Conservation (phyloP, 164 flowering plant genomes). For the Platanus orientalis region DNA sequence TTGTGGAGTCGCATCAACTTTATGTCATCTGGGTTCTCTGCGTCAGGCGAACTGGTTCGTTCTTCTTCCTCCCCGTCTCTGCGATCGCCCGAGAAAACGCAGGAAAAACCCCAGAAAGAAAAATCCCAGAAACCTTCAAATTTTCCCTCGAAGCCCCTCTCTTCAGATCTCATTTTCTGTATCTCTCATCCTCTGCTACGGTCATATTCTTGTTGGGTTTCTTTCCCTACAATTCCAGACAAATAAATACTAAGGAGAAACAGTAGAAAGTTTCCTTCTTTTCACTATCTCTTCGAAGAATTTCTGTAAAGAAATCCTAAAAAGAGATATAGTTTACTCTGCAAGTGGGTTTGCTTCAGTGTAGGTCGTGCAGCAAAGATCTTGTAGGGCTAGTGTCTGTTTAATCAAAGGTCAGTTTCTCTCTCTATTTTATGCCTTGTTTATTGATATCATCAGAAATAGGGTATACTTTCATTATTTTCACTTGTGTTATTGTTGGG, state of each 20-base stretch:
- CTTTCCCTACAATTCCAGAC: not conserved
- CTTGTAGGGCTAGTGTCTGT: not conserved
- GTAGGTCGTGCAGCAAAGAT: not conserved
- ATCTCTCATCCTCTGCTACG: not conserved
- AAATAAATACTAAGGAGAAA: not conserved
- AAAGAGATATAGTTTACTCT: not conserved
- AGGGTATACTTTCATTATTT: not conserved
- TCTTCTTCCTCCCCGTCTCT: constrained; percentile 9
- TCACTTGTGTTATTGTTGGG: not conserved
- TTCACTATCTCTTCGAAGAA: not conserved
- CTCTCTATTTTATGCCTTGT: not conserved
- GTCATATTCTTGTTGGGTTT: no score
- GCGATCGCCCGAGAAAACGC: not conserved
- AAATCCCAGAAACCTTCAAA: constrained; percentile 7
- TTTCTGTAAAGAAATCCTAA: not conserved
- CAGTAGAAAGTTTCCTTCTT: not conserved
- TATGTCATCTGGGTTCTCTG: constrained; percentile 4
- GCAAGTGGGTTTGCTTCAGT: not conserved
- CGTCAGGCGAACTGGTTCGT: constrained; percentile 9
- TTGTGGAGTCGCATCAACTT: constrained; percentile 1
- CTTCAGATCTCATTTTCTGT: not conserved
- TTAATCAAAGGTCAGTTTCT: not conserved
- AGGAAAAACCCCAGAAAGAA: not conserved
- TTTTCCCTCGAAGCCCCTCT: not conserved
- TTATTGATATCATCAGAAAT: no score